Evolutionary conservation across 2,329 filamentous ascomycete species (phyloP), one percentile per base, ranked within the genome.

Genomic region (Aspergillus costaricaensis): DNA sequence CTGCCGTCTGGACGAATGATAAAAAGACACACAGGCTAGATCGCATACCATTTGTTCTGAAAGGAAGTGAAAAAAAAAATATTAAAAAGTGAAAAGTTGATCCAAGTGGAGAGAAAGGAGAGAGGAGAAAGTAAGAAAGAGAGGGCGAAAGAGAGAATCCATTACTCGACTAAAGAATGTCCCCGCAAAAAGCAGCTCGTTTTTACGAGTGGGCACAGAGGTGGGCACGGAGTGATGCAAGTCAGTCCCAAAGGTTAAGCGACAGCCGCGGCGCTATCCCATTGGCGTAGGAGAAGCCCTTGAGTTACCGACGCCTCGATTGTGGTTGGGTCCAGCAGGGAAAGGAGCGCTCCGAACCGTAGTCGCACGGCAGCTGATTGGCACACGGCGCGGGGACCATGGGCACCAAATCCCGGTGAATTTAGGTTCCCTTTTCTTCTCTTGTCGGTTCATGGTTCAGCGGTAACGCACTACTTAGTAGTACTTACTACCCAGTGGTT

Each of bases 261-360:
- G 62, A 65, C 52, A 59, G 59, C 57, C 59, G 59, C 62, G 44
- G 50, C 25, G 27, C 19, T 15, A 30, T 55, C 15, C 30, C 36
- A 62, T 61, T 63, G 59, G 56, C n/a, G 32, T 19, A 50, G 23
- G 25, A n/a, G 10, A 17, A 53, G 44, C 51, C 51, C 55, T 58
- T 54, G 41, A 49, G 53, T 62, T 49, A 52, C 43, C 43, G 49
- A 38, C 25, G 32, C 44, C 55, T 55, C 55, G 21, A 49, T 43
- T 55, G 51, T 59, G 59, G 63, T 59, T 64, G 58, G 62, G 47
- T 54, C 60, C 56, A 64, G 60, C 58, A 62, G 54, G 59, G 56
- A 63, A 70, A 66, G 66, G 62, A 67, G 65, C 70, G 70, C 71
- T 68, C 72, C 72, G 71, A 71, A 69, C 71, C 71, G 70, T 72